Conservation (phyloP, 2,329 filamentous ascomycete genomes). For the Cladophialophora psammophila region DNA sequence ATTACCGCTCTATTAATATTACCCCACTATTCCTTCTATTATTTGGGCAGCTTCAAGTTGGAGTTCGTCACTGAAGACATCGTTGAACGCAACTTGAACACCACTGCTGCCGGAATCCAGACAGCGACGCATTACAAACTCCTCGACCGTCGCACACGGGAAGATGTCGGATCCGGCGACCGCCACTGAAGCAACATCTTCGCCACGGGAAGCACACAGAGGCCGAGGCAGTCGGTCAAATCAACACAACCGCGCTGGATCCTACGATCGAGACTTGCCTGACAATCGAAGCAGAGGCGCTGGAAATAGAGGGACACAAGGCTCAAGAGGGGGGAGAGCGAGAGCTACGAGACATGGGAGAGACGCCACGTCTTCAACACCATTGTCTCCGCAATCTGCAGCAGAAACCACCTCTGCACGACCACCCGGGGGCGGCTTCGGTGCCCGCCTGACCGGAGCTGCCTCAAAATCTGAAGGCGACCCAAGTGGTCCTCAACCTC, state of each 20-base stretch:
- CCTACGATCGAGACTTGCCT: slow-evolving; percentile 18
- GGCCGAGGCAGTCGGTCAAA: slow-evolving; percentile 24
- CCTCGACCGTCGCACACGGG: not conserved
- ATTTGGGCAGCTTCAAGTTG: not conserved
- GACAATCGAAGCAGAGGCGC: slow-evolving; percentile 21
- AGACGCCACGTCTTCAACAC: slow-evolving; percentile 65
- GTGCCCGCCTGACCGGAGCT: slow-evolving; percentile 58
- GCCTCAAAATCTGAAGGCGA: slow-evolving; percentile 49
- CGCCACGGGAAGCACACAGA: slow-evolving; percentile 11
- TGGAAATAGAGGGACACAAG: slow-evolving; percentile 29
- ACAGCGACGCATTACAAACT: not conserved
- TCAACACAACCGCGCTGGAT: slow-evolving; percentile 17
- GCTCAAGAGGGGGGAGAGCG: slow-evolving; percentile 69
- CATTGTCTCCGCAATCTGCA: slow-evolving; percentile 42
- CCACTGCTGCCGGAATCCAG: not conserved
- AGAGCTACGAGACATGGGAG: slow-evolving; percentile 78
- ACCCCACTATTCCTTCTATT: not conserved
- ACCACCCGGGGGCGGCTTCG: slow-evolving; percentile 54
- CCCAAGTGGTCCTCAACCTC: slow-evolving; percentile 24
- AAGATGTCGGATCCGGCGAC: slow-evolving; percentile 25
- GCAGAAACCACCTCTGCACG: slow-evolving; percentile 48
- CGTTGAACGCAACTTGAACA: not conserved
- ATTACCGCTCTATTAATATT: not conserved
- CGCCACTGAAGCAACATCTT: slow-evolving; percentile 6
- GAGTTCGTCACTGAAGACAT: slow-evolving; percentile 10